phyloP scores from a whole-genome alignment of 441 rosid species.

The Monsonia emarginata region DNA sequence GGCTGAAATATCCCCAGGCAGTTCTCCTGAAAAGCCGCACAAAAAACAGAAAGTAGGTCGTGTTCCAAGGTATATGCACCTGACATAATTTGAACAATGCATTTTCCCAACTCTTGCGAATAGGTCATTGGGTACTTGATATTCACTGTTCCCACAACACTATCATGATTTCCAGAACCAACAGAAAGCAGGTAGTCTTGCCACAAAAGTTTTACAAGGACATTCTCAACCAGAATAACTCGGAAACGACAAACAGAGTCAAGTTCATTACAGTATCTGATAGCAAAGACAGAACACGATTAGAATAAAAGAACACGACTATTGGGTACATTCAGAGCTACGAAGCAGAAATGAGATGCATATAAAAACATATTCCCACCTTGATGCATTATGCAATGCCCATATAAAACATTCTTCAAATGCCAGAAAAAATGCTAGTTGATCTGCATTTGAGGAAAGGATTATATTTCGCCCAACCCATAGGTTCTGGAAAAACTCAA shows the following conservation, averaged over 20 bases:
- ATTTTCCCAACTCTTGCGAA: constrained; percentile 64
- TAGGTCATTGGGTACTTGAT: constrained; percentile 31
- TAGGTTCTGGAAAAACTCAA: constrained; percentile 58
- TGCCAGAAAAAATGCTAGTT: constrained; percentile 49
- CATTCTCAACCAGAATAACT: constrained; percentile 42
- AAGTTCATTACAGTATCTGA: constrained; percentile 45
- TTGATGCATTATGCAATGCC: constrained; percentile 66
- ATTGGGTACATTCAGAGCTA: constrained; percentile 6
- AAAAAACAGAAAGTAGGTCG: constrained; percentile 49
- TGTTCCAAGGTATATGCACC: constrained; percentile 38
- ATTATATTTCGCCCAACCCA: constrained; percentile 68
- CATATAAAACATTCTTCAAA: constrained; percentile 74
- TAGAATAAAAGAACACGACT: constrained; percentile 15
- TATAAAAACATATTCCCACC: constrained; percentile 31
- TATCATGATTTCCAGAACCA: constrained; percentile 25
- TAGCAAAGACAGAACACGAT: constrained; percentile 10
- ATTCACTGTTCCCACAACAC: constrained; percentile 25
- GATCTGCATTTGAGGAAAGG: constrained; percentile 40
- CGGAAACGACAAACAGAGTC: constrained; percentile 43
- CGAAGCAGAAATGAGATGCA: constrained; percentile 14
- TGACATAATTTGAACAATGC: constrained; percentile 72
- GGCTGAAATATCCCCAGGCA: constrained; percentile 42
- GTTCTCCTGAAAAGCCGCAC: constrained; percentile 44
- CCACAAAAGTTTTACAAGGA: constrained; percentile 76
- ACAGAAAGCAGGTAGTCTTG: constrained; percentile 38